Evolutionary conservation across 2,329 filamentous ascomycete genomes (phyloP), one percentile per base, ranked within the genome.

Genomic region (Aspergillus sp.): DNA sequence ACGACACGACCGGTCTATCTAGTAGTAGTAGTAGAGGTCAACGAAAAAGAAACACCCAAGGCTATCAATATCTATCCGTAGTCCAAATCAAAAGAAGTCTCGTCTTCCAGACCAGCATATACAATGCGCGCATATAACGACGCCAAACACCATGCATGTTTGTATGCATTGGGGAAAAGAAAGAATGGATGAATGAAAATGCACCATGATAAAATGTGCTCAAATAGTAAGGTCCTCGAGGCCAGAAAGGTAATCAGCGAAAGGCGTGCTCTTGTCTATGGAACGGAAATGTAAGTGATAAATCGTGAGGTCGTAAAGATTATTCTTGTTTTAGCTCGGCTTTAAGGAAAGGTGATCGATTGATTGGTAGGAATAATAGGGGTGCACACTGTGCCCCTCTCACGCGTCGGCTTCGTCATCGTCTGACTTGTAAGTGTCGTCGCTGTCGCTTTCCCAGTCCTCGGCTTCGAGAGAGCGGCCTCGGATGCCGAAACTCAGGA

Each of bases 401-500:
- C 41, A 50, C 25, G 47, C 25, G 9, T 28, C 47, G n/a, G 25
- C 2, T 50, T 25, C 80, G 23, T 82, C 80, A 12, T 82, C 81
- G 56, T 82, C 81, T 5, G 77, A 78, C 52, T 81, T 79, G 55
- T 77, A 73, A 32, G 75, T 76, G 39, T 76, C 76, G 13, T 79
- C 76, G 17, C 74, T 72, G 9, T 77, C 74, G 10, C 77, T 75
- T 12, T 73, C 78, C 78, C 80, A 86, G 0, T 82, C 85, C 19
- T 87, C 84, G 3, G 84, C 84, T 70, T 89, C 87, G 1, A 88
- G 75, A 12, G 78, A 79, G 23, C 78, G 78, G 2, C 90, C 89
- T 12, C 87, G 82, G 64, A 98, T 94, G 1, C 90, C 89, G 61
- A 94, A 88, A 60, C 91, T 93, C 28, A 91, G 81, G 1, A 91